These are phyloP conservation scores for Trypanosoma platydactyli DNA, from an alignment of 208 protist genomes.

Conservation along the genomic window DNA sequence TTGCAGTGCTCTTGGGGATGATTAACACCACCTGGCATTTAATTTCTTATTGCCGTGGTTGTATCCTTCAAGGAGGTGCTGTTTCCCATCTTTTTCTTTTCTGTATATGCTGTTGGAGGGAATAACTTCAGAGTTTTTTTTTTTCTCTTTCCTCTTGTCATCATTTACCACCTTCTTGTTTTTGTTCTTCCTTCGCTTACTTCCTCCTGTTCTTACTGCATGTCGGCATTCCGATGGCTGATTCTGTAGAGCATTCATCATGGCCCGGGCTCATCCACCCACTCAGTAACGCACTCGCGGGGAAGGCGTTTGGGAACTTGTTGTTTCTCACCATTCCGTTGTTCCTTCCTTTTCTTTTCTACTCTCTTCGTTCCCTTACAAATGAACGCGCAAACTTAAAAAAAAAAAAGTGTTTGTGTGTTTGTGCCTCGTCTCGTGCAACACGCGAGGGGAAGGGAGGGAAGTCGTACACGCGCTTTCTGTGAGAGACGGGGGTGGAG, in stretches of 20 bases:
- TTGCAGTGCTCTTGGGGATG: too few relatives aligned
- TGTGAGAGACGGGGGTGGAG: background rate
- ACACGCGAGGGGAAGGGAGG: background rate
- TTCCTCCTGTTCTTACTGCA: constrained; percentile 14
- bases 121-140: too few relatives aligned
- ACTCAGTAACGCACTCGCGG: too few relatives aligned
- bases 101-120: too few relatives aligned
- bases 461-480: background rate
- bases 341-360: constrained; percentile 4
- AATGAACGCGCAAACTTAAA: background rate
- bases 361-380: background rate
- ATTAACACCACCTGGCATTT: too few relatives aligned
- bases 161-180: too few relatives aligned
- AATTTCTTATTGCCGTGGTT: too few relatives aligned
- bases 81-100: too few relatives aligned
- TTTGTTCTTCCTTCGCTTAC: constrained; percentile 13
- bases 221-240: background rate
- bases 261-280: background rate
- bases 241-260: background rate
- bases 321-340: background rate
- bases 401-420: background rate
- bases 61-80: too few relatives aligned
- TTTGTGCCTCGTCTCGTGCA: background rate
- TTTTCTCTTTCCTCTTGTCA: constrained; percentile 17
- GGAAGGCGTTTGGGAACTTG: background rate